Evolutionary conservation across 2,329 filamentous ascomycete species (phyloP).

Genomic region (Mariannaea sp.): DNA sequence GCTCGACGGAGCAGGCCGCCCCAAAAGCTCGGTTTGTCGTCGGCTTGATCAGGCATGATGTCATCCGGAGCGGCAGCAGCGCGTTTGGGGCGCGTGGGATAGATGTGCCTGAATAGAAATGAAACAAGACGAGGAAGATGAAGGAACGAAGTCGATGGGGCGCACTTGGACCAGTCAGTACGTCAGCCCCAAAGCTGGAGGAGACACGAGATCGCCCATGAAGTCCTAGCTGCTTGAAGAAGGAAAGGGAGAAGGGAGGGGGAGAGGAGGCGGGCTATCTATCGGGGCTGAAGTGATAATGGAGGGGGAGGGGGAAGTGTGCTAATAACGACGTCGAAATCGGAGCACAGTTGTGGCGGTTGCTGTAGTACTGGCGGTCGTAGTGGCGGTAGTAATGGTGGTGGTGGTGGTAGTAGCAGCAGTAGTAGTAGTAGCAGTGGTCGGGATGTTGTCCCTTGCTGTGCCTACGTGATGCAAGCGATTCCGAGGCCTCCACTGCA

Average conservation of each 20-base stretch:
- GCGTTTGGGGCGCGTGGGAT: constrained; percentile 18
- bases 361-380: too few relatives aligned
- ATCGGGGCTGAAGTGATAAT: too few relatives aligned
- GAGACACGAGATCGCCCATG: constrained; percentile 9
- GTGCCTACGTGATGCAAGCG: constrained; percentile 8
- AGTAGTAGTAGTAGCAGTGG: not conserved
- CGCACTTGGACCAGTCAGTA: constrained; percentile 5
- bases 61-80: constrained; percentile 24
- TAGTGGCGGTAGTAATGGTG: too few relatives aligned
- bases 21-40: constrained; percentile 52
- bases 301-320: too few relatives aligned
- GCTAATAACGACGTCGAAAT: too few relatives aligned
- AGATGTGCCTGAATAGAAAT: not conserved
- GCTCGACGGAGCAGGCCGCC: constrained; percentile 54
- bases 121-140: not conserved
- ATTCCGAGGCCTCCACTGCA: constrained; percentile 14
- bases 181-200: constrained; percentile 8
- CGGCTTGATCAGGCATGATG: constrained; percentile 43
- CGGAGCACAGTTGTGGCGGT: too few relatives aligned
- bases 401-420: too few relatives aligned
- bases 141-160: not conserved
- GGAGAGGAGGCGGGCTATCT: not conserved
- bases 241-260: not conserved
- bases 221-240: not conserved
- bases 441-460: not conserved